Evolutionary conservation across 352 stramenopile genomes (phyloP).

Genomic region (Globisporangium solare): DNA sequence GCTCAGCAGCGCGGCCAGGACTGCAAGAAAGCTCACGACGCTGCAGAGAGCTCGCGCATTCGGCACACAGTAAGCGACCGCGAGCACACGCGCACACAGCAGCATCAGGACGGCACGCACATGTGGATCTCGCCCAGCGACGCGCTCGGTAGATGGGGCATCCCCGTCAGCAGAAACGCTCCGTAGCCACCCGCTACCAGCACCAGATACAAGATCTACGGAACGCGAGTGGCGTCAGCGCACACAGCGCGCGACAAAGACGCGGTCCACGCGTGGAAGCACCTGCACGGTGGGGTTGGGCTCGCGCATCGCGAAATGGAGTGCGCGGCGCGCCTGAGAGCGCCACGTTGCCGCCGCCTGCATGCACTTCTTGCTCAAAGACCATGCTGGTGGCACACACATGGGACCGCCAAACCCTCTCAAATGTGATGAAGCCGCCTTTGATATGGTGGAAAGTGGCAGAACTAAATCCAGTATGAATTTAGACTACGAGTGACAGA

Average conservation of each 20-base stretch:
- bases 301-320: slow-evolving; percentile 20
- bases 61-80: not conserved
- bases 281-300: slow-evolving; percentile 36
- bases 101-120: slow-evolving; percentile 10
- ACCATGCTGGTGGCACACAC: too few relatives aligned
- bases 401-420: too few relatives aligned
- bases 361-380: too few relatives aligned
- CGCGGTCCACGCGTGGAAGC: not conserved
- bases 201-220: slow-evolving; percentile 54
- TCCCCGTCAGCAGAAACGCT: slow-evolving; percentile 39
- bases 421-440: too few relatives aligned
- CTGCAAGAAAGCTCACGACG: slow-evolving; percentile 29
- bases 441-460: too few relatives aligned
- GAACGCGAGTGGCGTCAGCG: too few relatives aligned
- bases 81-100: too few relatives aligned
- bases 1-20: slow-evolving; percentile 39
- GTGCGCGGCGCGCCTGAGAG: slow-evolving; percentile 4
- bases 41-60: slow-evolving; percentile 6
- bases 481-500: too few relatives aligned
- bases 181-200: slow-evolving; percentile 54
- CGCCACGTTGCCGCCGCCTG: not conserved
- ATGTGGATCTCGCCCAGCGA: slow-evolving; percentile 37
- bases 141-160: slow-evolving; percentile 39
- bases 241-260: too few relatives aligned
- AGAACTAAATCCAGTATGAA: too few relatives aligned